These are phyloP conservation scores for Agroathelia rolfsii DNA, from an alignment of 1,284 basidiomycete species.

Conservation along the genomic window DNA sequence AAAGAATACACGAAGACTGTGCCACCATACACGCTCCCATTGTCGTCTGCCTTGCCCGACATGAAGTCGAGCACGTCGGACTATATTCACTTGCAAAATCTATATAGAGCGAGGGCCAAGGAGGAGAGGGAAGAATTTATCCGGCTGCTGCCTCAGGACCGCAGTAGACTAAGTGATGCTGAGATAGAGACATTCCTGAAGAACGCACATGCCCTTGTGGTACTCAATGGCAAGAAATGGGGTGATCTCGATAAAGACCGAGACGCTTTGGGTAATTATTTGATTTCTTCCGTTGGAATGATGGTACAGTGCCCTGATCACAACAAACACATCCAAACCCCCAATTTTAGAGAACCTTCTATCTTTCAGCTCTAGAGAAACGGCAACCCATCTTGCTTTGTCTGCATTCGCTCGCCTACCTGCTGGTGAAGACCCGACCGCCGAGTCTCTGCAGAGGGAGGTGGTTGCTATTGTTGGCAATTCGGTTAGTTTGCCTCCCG, in stretches of 20 bases:
- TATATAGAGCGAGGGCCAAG: constrained; percentile 67
- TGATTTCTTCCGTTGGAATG: background rate
- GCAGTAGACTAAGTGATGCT: constrained; percentile 20
- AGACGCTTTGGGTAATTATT: constrained; percentile 44
- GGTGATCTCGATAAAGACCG: constrained; percentile 46
- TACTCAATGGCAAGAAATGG: constrained; percentile 68
- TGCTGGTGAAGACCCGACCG: constrained; percentile 14
- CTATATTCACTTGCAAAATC: constrained; percentile 72
- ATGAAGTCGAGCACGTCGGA: constrained; percentile 88
- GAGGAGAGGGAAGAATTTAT: constrained; percentile 57
- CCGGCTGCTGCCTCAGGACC: constrained; percentile 30
- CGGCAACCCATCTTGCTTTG: constrained; percentile 57
- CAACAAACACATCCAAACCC: constrained; percentile 1
- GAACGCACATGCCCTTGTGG: constrained; percentile 76
- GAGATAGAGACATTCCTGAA: constrained; percentile 82
- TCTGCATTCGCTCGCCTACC: constrained; percentile 44
- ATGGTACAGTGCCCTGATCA: background rate
- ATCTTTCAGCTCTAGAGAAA: constrained; percentile 39
- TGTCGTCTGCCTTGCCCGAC: constrained; percentile 74
- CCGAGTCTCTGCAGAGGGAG: constrained; percentile 25
- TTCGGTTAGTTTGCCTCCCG: constrained; percentile 42
- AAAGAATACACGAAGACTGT: constrained; percentile 41
- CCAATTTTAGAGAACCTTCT: background rate
- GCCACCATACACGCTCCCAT: constrained; percentile 36
- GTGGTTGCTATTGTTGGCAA: constrained; percentile 25